phyloP scores from a whole-genome alignment of 768 basidiomycete species.

The Brasilioporus rufonigricans region DNA sequence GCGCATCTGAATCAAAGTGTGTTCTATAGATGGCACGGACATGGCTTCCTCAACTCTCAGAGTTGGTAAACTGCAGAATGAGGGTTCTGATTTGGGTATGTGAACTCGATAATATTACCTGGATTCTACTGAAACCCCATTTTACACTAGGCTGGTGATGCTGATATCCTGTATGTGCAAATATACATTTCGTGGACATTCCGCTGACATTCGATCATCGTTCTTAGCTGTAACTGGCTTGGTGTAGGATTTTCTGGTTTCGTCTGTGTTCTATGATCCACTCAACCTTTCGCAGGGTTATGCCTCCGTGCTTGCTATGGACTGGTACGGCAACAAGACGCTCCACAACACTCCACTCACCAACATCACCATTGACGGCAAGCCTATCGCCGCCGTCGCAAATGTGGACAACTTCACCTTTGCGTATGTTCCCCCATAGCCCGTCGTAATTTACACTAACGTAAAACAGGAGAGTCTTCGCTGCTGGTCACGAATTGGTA shows the following conservation, averaged over 20 bases:
- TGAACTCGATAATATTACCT: neutral
- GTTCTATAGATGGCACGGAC: constrained; percentile 19
- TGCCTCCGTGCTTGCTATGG: too few relatives aligned
- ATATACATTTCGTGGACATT: neutral
- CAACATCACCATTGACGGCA: too few relatives aligned
- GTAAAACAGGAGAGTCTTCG: constrained; percentile 17
- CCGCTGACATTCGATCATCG: constrained; percentile 7
- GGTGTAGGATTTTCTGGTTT: too few relatives aligned
- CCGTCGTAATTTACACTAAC: neutral
- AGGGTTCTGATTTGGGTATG: too few relatives aligned
- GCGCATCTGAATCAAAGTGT: neutral
- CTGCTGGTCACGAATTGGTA: constrained; percentile 19
- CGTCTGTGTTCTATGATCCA: too few relatives aligned
- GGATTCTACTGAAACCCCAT: constrained; percentile 1
- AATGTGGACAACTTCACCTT: constrained; percentile 66
- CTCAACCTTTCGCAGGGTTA: too few relatives aligned
- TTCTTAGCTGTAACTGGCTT: constrained; percentile 15
- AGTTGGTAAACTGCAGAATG: too few relatives aligned
- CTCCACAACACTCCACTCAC: too few relatives aligned
- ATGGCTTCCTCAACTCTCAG: too few relatives aligned
- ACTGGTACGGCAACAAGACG: too few relatives aligned
- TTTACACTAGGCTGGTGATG: too few relatives aligned
- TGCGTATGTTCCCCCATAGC: constrained; percentile 44
- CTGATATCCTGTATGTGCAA: constrained; percentile 29
- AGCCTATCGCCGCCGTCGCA: too few relatives aligned